Evolutionary conservation across 768 basidiomycete species (phyloP), one percentile per base, ranked within the genome.

Genomic region (Panaeolus papilionaceus): DNA sequence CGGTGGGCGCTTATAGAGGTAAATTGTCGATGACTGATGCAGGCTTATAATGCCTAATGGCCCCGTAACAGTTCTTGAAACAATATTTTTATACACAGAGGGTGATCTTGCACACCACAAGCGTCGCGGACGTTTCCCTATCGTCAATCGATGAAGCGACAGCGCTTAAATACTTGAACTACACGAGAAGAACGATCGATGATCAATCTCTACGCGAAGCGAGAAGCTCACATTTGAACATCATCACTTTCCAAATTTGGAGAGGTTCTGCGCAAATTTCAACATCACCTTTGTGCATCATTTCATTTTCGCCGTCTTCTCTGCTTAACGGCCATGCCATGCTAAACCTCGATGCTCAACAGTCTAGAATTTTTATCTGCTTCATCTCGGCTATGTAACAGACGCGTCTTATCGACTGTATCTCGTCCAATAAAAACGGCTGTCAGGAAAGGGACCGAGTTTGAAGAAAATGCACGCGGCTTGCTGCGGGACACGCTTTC

Each of bases 371-470:
- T 33, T 3, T 28, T 37, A 26, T 58, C 14, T 33, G 28, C 54
- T 58, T 28, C 54, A 58, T 58, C 26, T 58, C 26, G 54, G 33
- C 54, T 58, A 58, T 58, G 54, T 33, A 28, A 33, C 33, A 58
- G 54, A 58, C 54, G 54, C n/a, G 54, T 58, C 14, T 37, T 58
- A 6, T 58, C 54, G 4, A 58, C 63, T 0, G n/a, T 26, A 16
- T 38, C 33, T 0, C 33, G 33, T 12, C 20, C 61, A 68, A 37
- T 33, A 20, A 8, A 62, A 63, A 86, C 91, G 4, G 82, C 88
- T 0, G 87, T 90, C 0, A 86, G 89, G 65, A 85, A 89, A 37
- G 95, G 95, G 2, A 83, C 79, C 1, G 87, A 88, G 0, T 98
- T 95, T 73, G 95, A 98, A 75, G 75, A 86, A 37, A 86, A 90